Evolutionary conservation across 2,329 filamentous ascomycete genomes (phyloP).

Genomic region (Aspergillus ustus): DNA sequence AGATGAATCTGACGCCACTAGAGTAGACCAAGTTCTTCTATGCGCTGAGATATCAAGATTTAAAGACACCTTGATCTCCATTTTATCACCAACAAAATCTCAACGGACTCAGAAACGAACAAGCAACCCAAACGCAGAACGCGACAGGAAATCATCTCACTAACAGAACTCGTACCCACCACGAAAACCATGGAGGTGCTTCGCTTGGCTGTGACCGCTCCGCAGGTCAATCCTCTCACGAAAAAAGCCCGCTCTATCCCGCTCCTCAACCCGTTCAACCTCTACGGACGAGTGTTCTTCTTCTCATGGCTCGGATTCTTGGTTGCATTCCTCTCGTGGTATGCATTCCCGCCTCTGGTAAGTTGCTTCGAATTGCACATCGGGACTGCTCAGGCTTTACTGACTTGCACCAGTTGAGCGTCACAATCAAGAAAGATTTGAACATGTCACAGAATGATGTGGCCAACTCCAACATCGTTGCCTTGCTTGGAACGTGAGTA

Average conservation of each 20-base stretch:
- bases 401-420: conserved; percentile 57
- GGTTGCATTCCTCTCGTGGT: conserved; percentile 87
- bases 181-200: conserved; percentile 7
- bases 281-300: conserved; percentile 86
- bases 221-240: conserved; percentile 81
- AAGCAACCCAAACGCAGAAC: not conserved
- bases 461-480: conserved; percentile 89
- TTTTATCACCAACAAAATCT: not conserved
- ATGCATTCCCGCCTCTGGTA: conserved; percentile 85
- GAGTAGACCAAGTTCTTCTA: not conserved
- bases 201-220: conserved; percentile 46
- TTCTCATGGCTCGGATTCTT: conserved; percentile 88
- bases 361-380: conserved; percentile 32
- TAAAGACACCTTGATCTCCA: conserved; percentile 1
- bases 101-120: not conserved
- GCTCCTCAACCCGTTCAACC: conserved; percentile 74
- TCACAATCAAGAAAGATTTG: conserved; percentile 80
- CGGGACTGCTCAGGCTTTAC: not conserved
- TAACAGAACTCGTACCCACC: not conserved
- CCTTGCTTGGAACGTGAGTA: conserved; percentile 68
- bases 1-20: conserved; percentile 1
- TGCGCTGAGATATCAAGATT: not conserved
- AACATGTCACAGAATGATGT: conserved; percentile 71
- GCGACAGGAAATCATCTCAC: not conserved
- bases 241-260: conserved; percentile 81